Conservation (phyloP, 2,329 filamentous ascomycete species). For the Myriosclerotinia curreyana region DNA sequence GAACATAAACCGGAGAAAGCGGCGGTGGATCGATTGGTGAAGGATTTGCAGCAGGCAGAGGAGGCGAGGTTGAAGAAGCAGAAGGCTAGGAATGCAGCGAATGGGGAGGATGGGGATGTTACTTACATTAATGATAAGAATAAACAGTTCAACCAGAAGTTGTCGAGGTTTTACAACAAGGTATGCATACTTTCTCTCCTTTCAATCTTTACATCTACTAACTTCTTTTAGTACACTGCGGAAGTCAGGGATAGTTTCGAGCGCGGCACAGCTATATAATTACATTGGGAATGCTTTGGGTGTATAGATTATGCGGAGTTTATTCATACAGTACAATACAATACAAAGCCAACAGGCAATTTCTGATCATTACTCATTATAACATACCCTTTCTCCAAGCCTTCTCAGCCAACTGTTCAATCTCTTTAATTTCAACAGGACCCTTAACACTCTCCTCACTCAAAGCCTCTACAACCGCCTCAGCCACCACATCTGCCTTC, state of each 20-base stretch:
- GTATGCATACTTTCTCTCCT: conserved; percentile 39
- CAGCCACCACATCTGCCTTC: conserved; percentile 81
- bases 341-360: conserved; percentile 29
- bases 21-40: conserved; percentile 82
- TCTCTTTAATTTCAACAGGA: conserved; percentile 71
- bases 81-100: conserved; percentile 70
- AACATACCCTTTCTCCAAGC: conserved; percentile 91
- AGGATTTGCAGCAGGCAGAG: conserved; percentile 83
- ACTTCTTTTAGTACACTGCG: conserved; percentile 66
- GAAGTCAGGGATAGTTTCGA: conserved; percentile 98
- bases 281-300: conserved; percentile 12
- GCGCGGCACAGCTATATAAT: conserved; percentile 87
- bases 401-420: conserved; percentile 76
- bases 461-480: conserved; percentile 85
- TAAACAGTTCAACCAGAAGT: conserved; percentile 99
- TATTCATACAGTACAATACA: conserved; percentile 24
- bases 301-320: conserved; percentile 23
- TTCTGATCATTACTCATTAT: conserved; percentile 43
- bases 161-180: conserved; percentile 95
- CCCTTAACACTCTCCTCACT: conserved; percentile 70
- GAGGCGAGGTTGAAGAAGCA: conserved; percentile 83
- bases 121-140: conserved; percentile 99
- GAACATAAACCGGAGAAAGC: conserved; percentile 85
- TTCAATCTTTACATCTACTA: conserved; percentile 27
- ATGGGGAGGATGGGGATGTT: conserved; percentile 84